Evolutionary conservation across 306 rosid species (phyloP), one percentile per base, ranked within the genome.

Genomic region (Cicer cuneatum): DNA sequence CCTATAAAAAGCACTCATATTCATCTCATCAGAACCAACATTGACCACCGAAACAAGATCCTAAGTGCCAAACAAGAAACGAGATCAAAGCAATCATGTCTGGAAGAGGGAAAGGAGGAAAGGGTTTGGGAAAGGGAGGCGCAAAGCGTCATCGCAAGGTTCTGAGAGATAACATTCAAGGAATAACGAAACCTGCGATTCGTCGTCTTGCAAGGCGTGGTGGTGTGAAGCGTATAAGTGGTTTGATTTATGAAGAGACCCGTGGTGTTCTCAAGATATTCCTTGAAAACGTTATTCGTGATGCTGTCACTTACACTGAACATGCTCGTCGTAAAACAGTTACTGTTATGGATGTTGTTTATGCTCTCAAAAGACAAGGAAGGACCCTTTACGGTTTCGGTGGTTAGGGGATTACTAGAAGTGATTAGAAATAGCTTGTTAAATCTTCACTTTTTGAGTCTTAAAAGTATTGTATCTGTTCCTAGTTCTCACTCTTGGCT

Each of bases 111-210:
- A 85, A 85, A 21, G 86, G 89, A 46, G 86, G 86, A 0, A 85
- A 82, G 57, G 89, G 86, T 2, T 60, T 85, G 0, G 89, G 86
- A 68, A 85, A 85, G 43, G 86, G 87, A 19, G 87, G 85, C 7
- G 89, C 89, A 0, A 86, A 86, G 65, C 80, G 89, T 45, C 89
- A 86, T 8, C 83, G 87, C 6, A 86, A 86, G 73, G 89, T 83
- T 21, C 75, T 86, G 6, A 56, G 86, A 48, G 88, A 85, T 56
- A 85, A 85, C 72, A 85, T 81, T 39, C 88, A 85, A 68, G 86
- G 88, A 8, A 81, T 81, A 2, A 85, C 86, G 0, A 85, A 85
- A 61, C 88, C 88, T 2, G 87, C 87, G 0, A 84, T 79, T 76
- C 84, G 89, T 3, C 86, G 89, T 40, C 74, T 85, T 8, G 89